Percentiles rank a stretch among this genome's conserved stretches.
phyloP scores from a whole-genome alignment of 805 yeast genomes.

The Saccharomycopsis malanga region DNA sequence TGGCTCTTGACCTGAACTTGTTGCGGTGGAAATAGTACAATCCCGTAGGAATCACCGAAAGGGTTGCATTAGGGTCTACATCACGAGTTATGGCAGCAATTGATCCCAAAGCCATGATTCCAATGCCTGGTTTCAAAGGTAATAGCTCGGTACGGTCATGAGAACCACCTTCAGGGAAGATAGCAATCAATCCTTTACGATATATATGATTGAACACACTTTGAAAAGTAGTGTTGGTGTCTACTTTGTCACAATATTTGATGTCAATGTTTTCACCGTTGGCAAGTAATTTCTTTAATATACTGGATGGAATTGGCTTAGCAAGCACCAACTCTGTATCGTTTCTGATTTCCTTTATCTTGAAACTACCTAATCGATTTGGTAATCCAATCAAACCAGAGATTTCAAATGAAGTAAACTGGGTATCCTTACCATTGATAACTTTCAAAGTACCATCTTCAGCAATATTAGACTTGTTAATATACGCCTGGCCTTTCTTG shows the following conservation, averaged over 20 bases:
- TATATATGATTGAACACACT: constrained; percentile 79
- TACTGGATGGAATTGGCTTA: constrained; percentile 50
- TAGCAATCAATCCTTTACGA: constrained; percentile 77
- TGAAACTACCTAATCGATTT: constrained; percentile 67
- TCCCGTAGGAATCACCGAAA: constrained; percentile 92
- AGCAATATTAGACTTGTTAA: constrained; percentile 42
- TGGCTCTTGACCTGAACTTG: constrained; percentile 91
- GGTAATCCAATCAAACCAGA: constrained; percentile 75
- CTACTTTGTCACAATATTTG: constrained; percentile 76
- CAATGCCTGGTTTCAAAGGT: constrained; percentile 95
- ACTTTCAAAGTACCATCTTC: constrained; percentile 28
- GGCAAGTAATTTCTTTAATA: constrained; percentile 33
- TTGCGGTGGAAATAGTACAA: constrained; percentile 96
- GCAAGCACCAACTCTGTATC: constrained; percentile 65
- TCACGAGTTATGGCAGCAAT: constrained; percentile 42
- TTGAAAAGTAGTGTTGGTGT: constrained; percentile 78
- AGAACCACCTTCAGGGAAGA: constrained; percentile 98
- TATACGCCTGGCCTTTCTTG: constrained; percentile 54
- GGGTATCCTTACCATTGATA: constrained; percentile 47
- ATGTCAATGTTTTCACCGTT: constrained; percentile 50
- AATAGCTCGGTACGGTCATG: constrained; percentile 89
- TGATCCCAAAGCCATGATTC: constrained; percentile 96
- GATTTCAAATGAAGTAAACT: constrained; percentile 46
- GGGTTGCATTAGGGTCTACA: constrained; percentile 61
- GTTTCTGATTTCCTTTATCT: constrained; percentile 56